These are phyloP conservation scores for Adansonia grandidieri DNA, from an alignment of 441 rosid species.

Conservation along the genomic window DNA sequence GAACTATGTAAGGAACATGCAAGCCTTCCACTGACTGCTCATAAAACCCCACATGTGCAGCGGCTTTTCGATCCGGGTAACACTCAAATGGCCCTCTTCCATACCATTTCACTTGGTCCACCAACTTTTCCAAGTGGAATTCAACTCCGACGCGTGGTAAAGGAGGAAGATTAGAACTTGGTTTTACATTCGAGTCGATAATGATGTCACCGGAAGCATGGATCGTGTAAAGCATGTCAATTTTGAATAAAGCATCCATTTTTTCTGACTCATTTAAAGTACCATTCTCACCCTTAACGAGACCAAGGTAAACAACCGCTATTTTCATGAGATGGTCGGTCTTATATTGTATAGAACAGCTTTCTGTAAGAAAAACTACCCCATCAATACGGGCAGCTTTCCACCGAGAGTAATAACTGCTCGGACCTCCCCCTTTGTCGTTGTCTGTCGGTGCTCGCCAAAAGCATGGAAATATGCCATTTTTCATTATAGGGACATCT, in stretches of 20 bases:
- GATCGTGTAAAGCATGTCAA: conserved; percentile 60
- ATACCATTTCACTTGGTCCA: conserved; percentile 79
- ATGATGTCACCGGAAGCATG: conserved; percentile 81
- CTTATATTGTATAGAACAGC: conserved; percentile 57
- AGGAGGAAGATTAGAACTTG: conserved; percentile 80
- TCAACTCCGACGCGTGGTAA: conserved; percentile 89
- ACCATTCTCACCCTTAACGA: conserved; percentile 35
- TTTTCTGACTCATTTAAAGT: conserved; percentile 38
- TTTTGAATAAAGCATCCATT: conserved; percentile 54
- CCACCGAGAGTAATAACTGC: conserved; percentile 83
- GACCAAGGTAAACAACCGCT: conserved; percentile 56
- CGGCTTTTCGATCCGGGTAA: conserved; percentile 94
- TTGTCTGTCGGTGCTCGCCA: conserved; percentile 98
- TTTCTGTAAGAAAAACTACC: conserved; percentile 57
- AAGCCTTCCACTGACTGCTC: conserved; percentile 62
- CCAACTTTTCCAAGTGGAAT: conserved; percentile 67
- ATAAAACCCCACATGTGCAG: conserved; percentile 79
- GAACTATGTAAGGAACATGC: conserved; percentile 96
- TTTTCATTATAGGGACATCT: conserved; percentile 69
- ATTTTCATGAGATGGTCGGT: conserved; percentile 57
- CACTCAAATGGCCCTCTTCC: conserved; percentile 98
- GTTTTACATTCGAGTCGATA: conserved; percentile 63
- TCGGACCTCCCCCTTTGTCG: conserved; percentile 86
- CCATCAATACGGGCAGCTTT: conserved; percentile 65
- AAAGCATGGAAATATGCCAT: conserved; percentile 83